A percentile compares a stretch with the other conserved stretches of the same genome.
Conservation (phyloP, 1,284 basidiomycete species). For the Wallemia ichthyophaga region DNA sequence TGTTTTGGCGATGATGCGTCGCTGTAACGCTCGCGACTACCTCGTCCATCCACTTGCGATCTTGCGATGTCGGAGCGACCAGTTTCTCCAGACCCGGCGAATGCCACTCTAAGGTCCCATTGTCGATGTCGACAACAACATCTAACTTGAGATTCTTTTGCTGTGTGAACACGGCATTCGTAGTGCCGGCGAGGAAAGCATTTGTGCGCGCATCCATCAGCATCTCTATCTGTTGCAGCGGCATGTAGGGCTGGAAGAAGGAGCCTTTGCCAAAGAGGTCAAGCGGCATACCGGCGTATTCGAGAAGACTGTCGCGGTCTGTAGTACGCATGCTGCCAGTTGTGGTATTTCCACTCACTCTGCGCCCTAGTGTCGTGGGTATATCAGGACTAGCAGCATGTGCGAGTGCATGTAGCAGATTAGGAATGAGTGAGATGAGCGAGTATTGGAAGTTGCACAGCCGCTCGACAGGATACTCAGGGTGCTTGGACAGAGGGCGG, state of each 20-base stretch:
- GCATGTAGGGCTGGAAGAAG: slow-evolving; percentile 94
- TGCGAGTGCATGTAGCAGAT: slow-evolving; percentile 24
- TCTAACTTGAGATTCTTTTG: slow-evolving; percentile 58
- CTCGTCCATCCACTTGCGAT: slow-evolving; percentile 84
- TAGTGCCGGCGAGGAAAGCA: slow-evolving; percentile 61
- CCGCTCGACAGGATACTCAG: slow-evolving; percentile 81
- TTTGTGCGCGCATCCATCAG: slow-evolving; percentile 31
- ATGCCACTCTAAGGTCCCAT: slow-evolving; percentile 48
- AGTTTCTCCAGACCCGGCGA: slow-evolving; percentile 49
- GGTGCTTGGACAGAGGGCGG: slow-evolving; percentile 20
- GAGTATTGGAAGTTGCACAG: slow-evolving; percentile 96
- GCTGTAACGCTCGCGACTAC: slow-evolving; percentile 50
- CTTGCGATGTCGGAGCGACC: slow-evolving; percentile 56
- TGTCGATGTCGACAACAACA: slow-evolving; percentile 66
- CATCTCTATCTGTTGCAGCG: slow-evolving; percentile 79
- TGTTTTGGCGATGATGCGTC: slow-evolving; percentile 29
- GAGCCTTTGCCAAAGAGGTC: slow-evolving; percentile 54
- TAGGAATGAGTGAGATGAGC: slow-evolving; percentile 21
- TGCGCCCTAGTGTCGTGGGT: background rate
- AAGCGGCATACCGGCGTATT: slow-evolving; percentile 68
- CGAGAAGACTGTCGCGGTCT: slow-evolving; percentile 64
- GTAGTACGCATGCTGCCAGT: slow-evolving; percentile 34
- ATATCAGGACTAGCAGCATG: slow-evolving; percentile 28
- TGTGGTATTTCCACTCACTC: background rate
- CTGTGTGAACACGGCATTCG: slow-evolving; percentile 83